These are phyloP conservation scores for Cadophora sp. DNA, from an alignment of 2,329 filamentous ascomycete species.

Conservation along the genomic window DNA sequence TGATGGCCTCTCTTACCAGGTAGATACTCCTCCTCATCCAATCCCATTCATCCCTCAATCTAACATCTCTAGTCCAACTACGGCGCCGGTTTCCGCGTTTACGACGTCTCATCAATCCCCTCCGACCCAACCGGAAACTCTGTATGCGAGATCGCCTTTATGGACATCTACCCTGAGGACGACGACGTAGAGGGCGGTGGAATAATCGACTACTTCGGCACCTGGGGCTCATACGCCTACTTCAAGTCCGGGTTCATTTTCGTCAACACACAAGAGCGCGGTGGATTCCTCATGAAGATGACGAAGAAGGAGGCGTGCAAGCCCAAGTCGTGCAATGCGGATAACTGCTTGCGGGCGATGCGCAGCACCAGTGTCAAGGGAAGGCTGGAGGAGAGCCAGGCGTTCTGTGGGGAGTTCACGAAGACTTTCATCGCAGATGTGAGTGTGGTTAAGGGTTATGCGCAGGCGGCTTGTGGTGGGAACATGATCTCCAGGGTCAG, in stretches of 20 bases:
- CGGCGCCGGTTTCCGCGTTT: slow-evolving; percentile 52
- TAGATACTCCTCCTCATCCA: neutral
- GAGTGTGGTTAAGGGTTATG: slow-evolving; percentile 22
- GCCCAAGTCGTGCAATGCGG: slow-evolving; percentile 35
- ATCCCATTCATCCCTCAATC: neutral
- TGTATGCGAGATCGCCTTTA: slow-evolving; percentile 49
- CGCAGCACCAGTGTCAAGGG: slow-evolving; percentile 44
- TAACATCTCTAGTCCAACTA: slow-evolving; percentile 49
- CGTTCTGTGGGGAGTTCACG: slow-evolving; percentile 43
- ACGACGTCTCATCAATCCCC: slow-evolving; percentile 48
- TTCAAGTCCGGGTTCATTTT: slow-evolving; percentile 50
- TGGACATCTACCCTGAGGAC: slow-evolving; percentile 45
- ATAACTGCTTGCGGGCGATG: slow-evolving; percentile 48
- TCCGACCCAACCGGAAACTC: slow-evolving; percentile 44
- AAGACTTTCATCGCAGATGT: slow-evolving; percentile 26
- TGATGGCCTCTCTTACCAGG: slow-evolving; percentile 43
- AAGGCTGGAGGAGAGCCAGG: slow-evolving; percentile 44
- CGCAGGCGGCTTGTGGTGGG: slow-evolving; percentile 20
- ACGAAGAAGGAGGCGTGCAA: slow-evolving; percentile 19
- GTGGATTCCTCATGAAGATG: slow-evolving; percentile 36
- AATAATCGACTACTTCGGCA: slow-evolving; percentile 51
- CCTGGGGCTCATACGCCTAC: slow-evolving; percentile 50
- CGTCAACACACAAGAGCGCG: slow-evolving; percentile 50
- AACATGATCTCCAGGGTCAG: slow-evolving; percentile 24
- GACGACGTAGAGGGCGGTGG: slow-evolving; percentile 42